A percentile compares a stretch with the other conserved stretches of the same genome.
phyloP scores from a whole-genome alignment of 2,329 filamentous ascomycete genomes.

The Colletotrichum sp. region DNA sequence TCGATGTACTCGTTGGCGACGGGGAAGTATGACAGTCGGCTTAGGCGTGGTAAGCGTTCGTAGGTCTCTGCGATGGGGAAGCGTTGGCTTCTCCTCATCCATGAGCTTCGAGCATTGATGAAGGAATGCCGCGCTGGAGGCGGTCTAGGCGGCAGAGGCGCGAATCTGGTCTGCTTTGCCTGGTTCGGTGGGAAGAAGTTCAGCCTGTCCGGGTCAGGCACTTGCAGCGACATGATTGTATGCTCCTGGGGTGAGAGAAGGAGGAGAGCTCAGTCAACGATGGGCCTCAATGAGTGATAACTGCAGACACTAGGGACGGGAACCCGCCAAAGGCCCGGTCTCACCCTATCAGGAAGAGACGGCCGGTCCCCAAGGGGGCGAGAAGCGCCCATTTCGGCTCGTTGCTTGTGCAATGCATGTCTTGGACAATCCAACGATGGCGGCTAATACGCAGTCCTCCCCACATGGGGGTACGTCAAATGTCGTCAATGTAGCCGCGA shows the following conservation, averaged over 20 bases:
- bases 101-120: slow-evolving; percentile 10
- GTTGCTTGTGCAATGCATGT: slow-evolving; percentile 3
- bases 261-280: neutral
- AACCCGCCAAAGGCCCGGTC: neutral
- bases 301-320: neutral
- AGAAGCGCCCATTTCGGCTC: slow-evolving; percentile 3
- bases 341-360: slow-evolving; percentile 3
- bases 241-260: neutral
- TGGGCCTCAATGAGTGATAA: slow-evolving; percentile 18
- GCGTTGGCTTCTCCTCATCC: slow-evolving; percentile 16
- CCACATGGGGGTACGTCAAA: slow-evolving; percentile 1
- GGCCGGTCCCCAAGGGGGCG: neutral
- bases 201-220: slow-evolving; percentile 13
- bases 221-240: slow-evolving; percentile 15
- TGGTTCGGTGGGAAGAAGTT: neutral
- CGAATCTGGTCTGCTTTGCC: slow-evolving; percentile 18
- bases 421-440: neutral
- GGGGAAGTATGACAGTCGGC: slow-evolving; percentile 18
- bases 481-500: neutral
- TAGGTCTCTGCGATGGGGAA: neutral
- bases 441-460: neutral
- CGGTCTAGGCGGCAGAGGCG: slow-evolving; percentile 9
- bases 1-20: slow-evolving; percentile 23
- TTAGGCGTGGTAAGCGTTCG: slow-evolving; percentile 10
- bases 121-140: slow-evolving; percentile 1